Evolutionary conservation across 495 filamentous ascomycete genomes (phyloP).

Genomic region (Penicillium goetzii): DNA sequence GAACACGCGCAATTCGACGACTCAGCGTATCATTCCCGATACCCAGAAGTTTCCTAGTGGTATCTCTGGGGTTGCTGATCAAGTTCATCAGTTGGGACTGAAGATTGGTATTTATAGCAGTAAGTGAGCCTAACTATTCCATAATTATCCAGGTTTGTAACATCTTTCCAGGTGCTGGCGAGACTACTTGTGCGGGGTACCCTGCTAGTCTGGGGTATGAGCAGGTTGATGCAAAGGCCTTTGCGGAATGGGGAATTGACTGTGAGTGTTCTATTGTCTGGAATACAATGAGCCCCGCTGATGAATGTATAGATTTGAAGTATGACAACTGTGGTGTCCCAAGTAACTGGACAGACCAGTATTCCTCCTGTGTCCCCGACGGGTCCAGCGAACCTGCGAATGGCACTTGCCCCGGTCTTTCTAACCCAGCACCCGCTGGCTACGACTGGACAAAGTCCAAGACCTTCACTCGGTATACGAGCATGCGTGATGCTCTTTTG

Average conservation of each 20-base stretch:
- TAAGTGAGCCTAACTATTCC: slow-evolving; percentile 23
- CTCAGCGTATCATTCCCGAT: slow-evolving; percentile 57
- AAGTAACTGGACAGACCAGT: slow-evolving; percentile 44
- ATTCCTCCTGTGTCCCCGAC: slow-evolving; percentile 45
- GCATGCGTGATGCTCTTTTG: slow-evolving; percentile 65
- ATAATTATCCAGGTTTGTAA: background rate
- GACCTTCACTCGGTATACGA: slow-evolving; percentile 54
- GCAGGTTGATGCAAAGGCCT: slow-evolving; percentile 61
- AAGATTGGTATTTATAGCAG: slow-evolving; percentile 69
- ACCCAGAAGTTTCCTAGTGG: slow-evolving; percentile 63
- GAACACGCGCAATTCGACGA: slow-evolving; percentile 49
- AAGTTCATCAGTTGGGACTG: slow-evolving; percentile 62
- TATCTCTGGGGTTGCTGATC: slow-evolving; percentile 58
- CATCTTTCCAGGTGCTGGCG: slow-evolving; percentile 54
- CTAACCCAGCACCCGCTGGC: slow-evolving; percentile 44
- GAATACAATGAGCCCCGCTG: background rate
- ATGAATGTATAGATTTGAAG: slow-evolving; percentile 56
- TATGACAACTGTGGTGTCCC: slow-evolving; percentile 71
- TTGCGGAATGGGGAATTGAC: slow-evolving; percentile 69
- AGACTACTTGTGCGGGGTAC: slow-evolving; percentile 65
- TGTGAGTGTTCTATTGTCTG: slow-evolving; percentile 37
- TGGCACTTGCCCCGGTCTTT: slow-evolving; percentile 45
- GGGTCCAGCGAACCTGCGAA: slow-evolving; percentile 34
- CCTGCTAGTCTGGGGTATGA: slow-evolving; percentile 66
- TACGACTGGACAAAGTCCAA: slow-evolving; percentile 59